These are phyloP conservation scores for Spathaspora gorwiae DNA, from an alignment of 805 yeast genomes.

Conservation along the genomic window DNA sequence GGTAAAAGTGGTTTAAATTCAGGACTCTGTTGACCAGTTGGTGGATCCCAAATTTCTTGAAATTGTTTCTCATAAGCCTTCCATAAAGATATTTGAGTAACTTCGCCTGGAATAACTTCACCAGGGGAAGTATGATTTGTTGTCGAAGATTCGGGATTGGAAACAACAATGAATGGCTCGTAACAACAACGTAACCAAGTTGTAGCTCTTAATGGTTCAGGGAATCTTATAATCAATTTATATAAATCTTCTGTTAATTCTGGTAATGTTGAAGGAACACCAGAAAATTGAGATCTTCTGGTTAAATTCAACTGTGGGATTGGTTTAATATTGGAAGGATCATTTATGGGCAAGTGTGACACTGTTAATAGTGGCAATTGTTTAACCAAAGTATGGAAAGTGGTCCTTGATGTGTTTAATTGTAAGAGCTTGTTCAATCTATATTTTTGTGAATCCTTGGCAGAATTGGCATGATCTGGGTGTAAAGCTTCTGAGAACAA, in stretches of 20 bases:
- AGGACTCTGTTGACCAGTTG: conserved; percentile 14
- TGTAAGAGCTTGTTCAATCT: conserved; percentile 48
- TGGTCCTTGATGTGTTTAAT: conserved; percentile 43
- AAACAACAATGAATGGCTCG: conserved; percentile 47
- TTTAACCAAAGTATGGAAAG: conserved; percentile 49
- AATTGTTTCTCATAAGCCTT: conserved; percentile 89
- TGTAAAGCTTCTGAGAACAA: conserved; percentile 54
- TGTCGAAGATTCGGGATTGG: conserved; percentile 17
- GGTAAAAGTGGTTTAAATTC: conserved; percentile 54
- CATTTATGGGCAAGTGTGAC: conserved; percentile 28
- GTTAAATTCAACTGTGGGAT: conserved; percentile 33
- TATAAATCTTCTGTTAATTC: conserved; percentile 50
- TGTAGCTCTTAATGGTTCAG: conserved; percentile 89
- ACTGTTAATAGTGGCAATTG: conserved; percentile 57
- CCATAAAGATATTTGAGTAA: conserved; percentile 94
- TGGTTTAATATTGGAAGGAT: conserved; percentile 20
- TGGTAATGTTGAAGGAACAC: conserved; percentile 65
- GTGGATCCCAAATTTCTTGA: conserved; percentile 55
- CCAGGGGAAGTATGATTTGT: conserved; percentile 1
- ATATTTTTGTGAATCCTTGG: conserved; percentile 26
- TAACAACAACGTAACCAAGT: conserved; percentile 93
- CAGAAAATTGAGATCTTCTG: conserved; percentile 44
- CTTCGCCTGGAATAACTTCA: conserved; percentile 56
- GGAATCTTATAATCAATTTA: conserved; percentile 55
- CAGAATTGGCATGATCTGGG: conserved; percentile 21